Conservation (phyloP, 306 rosid genomes). For the Elaeagnus macrophylla region DNA sequence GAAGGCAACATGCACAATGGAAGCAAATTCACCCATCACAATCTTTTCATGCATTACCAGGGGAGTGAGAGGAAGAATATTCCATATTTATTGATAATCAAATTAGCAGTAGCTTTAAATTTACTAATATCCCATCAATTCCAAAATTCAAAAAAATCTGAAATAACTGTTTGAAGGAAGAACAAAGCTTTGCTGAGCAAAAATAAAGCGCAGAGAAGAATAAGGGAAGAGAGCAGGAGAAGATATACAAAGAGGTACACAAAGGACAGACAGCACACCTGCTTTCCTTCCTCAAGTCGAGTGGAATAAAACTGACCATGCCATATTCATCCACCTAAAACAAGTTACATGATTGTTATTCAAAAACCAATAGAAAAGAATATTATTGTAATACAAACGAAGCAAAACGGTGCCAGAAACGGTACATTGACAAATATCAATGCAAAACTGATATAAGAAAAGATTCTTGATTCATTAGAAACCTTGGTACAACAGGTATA, state of each 20-base stretch:
- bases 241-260: not conserved
- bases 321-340: constrained; percentile 53
- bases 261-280: constrained; percentile 37
- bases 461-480: too few relatives aligned
- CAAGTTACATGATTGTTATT: not conserved
- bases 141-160: too few relatives aligned
- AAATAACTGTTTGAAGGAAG: too few relatives aligned
- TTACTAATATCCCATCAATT: too few relatives aligned
- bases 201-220: not conserved
- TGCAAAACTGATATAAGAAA: not conserved
- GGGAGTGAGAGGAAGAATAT: too few relatives aligned
- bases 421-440: not conserved
- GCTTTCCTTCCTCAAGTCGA: constrained; percentile 78
- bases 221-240: not conserved
- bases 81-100: too few relatives aligned
- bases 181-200: not conserved
- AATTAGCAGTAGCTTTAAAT: too few relatives aligned
- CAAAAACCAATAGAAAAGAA: not conserved
- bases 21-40: too few relatives aligned
- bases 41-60: too few relatives aligned
- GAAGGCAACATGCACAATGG: too few relatives aligned
- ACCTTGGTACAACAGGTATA: too few relatives aligned
- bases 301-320: constrained; percentile 77
- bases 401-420: not conserved
- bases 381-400: not conserved